Conservation (phyloP, 805 yeast genomes). For the Candida insectorum region DNA sequence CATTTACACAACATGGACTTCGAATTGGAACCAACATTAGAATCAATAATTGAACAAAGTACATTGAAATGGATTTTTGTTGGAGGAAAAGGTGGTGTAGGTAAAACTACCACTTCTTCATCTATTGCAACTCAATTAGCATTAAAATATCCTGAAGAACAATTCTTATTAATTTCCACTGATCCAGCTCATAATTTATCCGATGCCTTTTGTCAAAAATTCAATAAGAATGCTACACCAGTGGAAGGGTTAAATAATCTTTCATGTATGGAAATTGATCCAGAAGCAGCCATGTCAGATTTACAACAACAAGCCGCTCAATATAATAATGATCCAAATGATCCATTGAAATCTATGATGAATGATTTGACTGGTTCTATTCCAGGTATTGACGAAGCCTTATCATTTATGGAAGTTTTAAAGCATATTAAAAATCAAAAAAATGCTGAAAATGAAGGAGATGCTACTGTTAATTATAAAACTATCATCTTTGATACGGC, state of each 20-base stretch:
- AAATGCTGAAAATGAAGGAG: constrained; percentile 13
- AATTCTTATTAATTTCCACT: constrained; percentile 86
- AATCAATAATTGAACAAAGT: constrained; percentile 60
- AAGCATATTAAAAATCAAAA: constrained; percentile 85
- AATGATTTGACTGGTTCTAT: constrained; percentile 90
- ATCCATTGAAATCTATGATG: constrained; percentile 72
- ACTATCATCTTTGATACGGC: constrained; percentile 99
- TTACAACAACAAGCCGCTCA: constrained; percentile 61
- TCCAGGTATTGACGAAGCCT: constrained; percentile 98
- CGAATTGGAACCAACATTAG: constrained; percentile 68
- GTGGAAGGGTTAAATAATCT: constrained; percentile 87
- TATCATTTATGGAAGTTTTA: constrained; percentile 96
- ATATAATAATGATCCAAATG: constrained; percentile 52
- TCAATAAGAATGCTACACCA: constrained; percentile 92
- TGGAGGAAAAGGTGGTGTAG: constrained; percentile 99
- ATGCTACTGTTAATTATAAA: constrained; percentile 47
- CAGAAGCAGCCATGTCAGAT: constrained; percentile 89
- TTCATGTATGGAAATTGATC: constrained; percentile 98
- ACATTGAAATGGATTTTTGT: constrained; percentile 93
- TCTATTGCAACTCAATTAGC: constrained; percentile 95
- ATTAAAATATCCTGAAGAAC: constrained; percentile 69
- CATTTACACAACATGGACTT: constrained; percentile 41
- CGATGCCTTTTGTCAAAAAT: constrained; percentile 98
- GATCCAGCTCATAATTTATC: constrained; percentile 98
- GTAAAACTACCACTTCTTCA: constrained; percentile 96